Evolutionary conservation across 2,329 filamentous ascomycete genomes (phyloP).

Genomic region (Rasamsonia emersonii): DNA sequence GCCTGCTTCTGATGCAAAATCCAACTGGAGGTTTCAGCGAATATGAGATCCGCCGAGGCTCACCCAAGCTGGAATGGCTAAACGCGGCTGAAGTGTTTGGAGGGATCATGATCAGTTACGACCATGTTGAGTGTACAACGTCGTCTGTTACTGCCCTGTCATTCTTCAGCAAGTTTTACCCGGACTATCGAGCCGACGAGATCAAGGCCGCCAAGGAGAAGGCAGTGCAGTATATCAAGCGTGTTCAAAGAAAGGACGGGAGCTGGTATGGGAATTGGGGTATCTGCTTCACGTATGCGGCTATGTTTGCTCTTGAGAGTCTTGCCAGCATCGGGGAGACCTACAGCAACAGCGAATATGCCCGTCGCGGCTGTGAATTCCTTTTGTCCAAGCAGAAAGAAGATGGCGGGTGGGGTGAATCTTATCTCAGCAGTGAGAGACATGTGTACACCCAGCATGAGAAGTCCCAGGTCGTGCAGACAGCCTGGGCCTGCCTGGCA

Average conservation of each 20-base stretch:
- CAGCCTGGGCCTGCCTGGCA: constrained; percentile 78
- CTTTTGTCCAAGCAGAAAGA: constrained; percentile 72
- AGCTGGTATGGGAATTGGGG: constrained; percentile 98
- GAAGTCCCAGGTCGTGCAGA: constrained; percentile 85
- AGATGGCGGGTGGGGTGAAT: constrained; percentile 96
- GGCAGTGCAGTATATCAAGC: constrained; percentile 75
- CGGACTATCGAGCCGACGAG: constrained; percentile 67
- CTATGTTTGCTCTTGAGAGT: constrained; percentile 91
- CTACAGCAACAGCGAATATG: constrained; percentile 62
- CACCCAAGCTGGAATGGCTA: constrained; percentile 68
- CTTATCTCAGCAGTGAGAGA: constrained; percentile 75
- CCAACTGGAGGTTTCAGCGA: constrained; percentile 75
- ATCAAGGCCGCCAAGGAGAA: constrained; percentile 63
- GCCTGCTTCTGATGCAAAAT: constrained; percentile 87
- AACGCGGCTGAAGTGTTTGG: constrained; percentile 97
- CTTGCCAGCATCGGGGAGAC: constrained; percentile 73
- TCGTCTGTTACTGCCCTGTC: constrained; percentile 82
- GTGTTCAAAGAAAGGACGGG: constrained; percentile 69
- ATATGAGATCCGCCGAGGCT: constrained; percentile 77
- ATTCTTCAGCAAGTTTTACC: constrained; percentile 72
- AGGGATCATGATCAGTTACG: constrained; percentile 96
- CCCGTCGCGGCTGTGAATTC: constrained; percentile 74
- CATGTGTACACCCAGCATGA: constrained; percentile 68
- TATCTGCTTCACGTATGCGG: constrained; percentile 95
- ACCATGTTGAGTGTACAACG: constrained; percentile 96